Base-by-base conservation (phyloP, 768 basidiomycete species). In the Neoboletus subvelutipes region DNA sequence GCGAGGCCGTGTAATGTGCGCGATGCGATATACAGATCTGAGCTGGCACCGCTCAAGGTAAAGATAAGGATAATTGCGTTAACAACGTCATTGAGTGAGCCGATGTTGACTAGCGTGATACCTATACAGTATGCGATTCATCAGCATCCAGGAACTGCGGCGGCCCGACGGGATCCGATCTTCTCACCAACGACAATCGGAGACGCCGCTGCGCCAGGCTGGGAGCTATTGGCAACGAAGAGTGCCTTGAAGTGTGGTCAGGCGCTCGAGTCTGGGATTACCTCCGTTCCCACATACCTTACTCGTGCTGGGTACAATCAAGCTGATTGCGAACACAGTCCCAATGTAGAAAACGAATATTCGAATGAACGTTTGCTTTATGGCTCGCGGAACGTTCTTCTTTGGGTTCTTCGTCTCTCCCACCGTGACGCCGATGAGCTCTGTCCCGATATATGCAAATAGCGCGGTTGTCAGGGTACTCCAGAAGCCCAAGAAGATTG, bases 361-460 rank as follows among this genome's bases (percentile, higher is more conserved):
- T 58, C 83, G 81, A 66, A 77, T 81, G 72, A 86, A 88, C 29
- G 84, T 88, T 62, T 81, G 73, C 52, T 78, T 71, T 48, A 87
- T 86, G n/a, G 86, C 88, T 56, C 78, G 80, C 2, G 90, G 87
- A 59, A 92, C 86, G 46, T 86, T 88, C 67, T 80, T 81, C 57
- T 87, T 76, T 34, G 88, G 89, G 71, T 90, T 87, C 66, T 88
- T 80, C 12, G 84, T 85, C 75, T 84, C 69, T 43, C 72, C 68
- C n/a, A 75, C 82, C 28, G 75, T 76, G 56, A 89, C 83, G 66
- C 88, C 88, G 56, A 92, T 84, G 18, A 90, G 76, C 70, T 92
- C 89, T 20, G 88, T 92, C 31, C 88, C 86, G 56, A 85, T 82
- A 67, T 81, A 86, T 15, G 87, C 85, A 71, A 91, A 90, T 4